Evolutionary conservation across 257 asterid genomes (phyloP).

Genomic region (Jasminum sambac): DNA sequence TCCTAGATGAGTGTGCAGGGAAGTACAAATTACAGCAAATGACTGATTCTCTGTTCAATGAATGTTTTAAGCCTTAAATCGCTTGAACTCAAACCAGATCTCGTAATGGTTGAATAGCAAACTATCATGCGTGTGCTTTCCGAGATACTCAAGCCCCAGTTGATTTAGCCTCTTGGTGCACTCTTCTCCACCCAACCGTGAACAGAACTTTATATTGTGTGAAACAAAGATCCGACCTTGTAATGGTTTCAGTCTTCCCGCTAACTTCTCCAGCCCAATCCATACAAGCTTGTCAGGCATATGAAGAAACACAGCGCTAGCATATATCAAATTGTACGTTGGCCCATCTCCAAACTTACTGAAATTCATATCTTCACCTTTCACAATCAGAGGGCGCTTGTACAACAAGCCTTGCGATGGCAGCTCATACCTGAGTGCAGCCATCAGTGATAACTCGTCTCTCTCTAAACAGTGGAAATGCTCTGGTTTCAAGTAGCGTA

Average conservation of each 20-base stretch:
- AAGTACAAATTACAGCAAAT: constrained; percentile 16
- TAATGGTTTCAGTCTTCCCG: constrained; percentile 52
- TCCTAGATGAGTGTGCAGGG: neutral
- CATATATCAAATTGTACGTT: constrained; percentile 71
- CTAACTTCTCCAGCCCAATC: constrained; percentile 78
- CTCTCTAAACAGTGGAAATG: constrained; percentile 84
- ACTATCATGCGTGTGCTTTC: constrained; percentile 86
- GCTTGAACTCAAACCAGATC: constrained; percentile 85
- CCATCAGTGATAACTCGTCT: constrained; percentile 95
- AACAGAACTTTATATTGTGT: constrained; percentile 90
- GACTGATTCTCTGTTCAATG: neutral
- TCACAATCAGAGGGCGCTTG: constrained; percentile 80
- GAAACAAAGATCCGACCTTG: constrained; percentile 89
- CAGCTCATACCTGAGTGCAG: constrained; percentile 85
- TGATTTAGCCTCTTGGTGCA: constrained; percentile 65
- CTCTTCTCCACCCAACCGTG: constrained; percentile 87
- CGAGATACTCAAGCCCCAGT: constrained; percentile 73
- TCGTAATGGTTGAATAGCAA: constrained; percentile 93
- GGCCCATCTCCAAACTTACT: constrained; percentile 61
- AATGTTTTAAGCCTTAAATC: constrained; percentile 40
- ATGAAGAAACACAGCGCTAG: constrained; percentile 93
- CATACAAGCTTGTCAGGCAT: constrained; percentile 93
- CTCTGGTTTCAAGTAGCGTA: constrained; percentile 67
- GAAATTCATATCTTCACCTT: constrained; percentile 95
- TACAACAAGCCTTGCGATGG: constrained; percentile 83